Conservation (phyloP, 1,284 basidiomycete genomes). For the Puccinia hordei region DNA sequence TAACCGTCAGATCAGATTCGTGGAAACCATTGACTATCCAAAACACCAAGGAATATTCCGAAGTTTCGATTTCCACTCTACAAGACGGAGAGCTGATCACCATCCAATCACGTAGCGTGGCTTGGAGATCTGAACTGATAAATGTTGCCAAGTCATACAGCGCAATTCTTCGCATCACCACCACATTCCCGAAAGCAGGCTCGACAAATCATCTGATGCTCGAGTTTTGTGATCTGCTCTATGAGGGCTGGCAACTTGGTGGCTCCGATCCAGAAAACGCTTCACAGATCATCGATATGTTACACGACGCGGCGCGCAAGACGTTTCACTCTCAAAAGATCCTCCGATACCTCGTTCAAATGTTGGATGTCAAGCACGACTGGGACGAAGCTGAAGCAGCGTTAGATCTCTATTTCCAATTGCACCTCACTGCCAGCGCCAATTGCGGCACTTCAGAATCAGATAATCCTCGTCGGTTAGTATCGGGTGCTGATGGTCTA, state of each 20-base stretch:
- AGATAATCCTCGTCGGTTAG: slow-evolving; percentile 59
- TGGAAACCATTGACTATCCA: slow-evolving; percentile 15
- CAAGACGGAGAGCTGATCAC: slow-evolving; percentile 15
- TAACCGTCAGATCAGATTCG: slow-evolving; percentile 18
- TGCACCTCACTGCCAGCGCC: slow-evolving; percentile 63
- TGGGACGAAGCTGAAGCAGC: slow-evolving; percentile 71
- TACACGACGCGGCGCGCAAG: slow-evolving; percentile 86
- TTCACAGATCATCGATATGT: slow-evolving; percentile 63
- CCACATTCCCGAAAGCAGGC: slow-evolving; percentile 27
- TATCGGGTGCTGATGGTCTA: slow-evolving; percentile 56
- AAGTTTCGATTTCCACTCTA: slow-evolving; percentile 7
- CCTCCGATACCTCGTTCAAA: slow-evolving; percentile 75
- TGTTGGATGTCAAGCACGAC: slow-evolving; percentile 69
- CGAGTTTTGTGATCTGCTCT: slow-evolving; percentile 42
- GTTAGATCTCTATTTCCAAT: slow-evolving; percentile 76
- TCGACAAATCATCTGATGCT: slow-evolving; percentile 29
- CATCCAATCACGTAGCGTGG: background rate
- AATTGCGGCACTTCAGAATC: slow-evolving; percentile 55
- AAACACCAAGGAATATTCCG: slow-evolving; percentile 22
- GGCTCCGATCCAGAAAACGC: slow-evolving; percentile 51
- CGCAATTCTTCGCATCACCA: slow-evolving; percentile 12
- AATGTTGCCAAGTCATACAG: slow-evolving; percentile 27
- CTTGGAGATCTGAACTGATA: slow-evolving; percentile 33
- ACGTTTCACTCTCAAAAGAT: slow-evolving; percentile 87
- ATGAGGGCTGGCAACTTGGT: slow-evolving; percentile 44